phyloP scores from a whole-genome alignment of 2,329 filamentous ascomycete species.

The Colletotrichum nymphaeae region DNA sequence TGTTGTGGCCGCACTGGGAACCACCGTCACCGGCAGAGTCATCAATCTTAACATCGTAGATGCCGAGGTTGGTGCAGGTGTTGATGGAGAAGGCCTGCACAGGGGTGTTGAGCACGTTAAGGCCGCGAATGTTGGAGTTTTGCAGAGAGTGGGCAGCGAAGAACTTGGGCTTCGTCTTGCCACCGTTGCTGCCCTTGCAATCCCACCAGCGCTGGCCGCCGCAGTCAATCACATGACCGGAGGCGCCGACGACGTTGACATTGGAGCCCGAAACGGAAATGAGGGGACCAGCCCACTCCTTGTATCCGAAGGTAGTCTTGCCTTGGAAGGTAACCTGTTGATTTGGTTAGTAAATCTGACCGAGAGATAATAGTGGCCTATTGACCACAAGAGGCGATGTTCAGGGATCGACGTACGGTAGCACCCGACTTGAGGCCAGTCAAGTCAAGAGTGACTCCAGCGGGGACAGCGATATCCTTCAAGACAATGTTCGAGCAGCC shows the following conservation, averaged over 20 bases:
- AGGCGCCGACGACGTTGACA: not conserved
- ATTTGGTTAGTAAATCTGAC: not conserved
- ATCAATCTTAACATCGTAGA: not conserved
- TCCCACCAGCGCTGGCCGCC: not conserved
- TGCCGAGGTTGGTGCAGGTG: not conserved
- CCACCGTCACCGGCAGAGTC: not conserved
- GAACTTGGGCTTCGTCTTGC: not conserved
- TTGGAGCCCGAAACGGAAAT: not conserved
- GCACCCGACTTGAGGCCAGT: not conserved
- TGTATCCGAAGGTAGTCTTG: not conserved
- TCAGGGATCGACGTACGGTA: not conserved
- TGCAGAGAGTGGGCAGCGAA: not conserved
- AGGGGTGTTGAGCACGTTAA: not conserved
- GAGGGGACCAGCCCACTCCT: not conserved
- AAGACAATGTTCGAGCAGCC: not conserved
- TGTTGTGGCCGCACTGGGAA: constrained; percentile 52
- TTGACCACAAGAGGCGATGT: not conserved
- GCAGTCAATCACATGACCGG: not conserved
- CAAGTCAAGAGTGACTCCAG: not conserved
- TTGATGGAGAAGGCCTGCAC: not conserved
- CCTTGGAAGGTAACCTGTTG: not conserved
- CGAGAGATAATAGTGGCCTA: not conserved
- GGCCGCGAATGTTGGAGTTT: not conserved
- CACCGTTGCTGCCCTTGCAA: not conserved
- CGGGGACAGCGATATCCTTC: not conserved